Conservation (phyloP, 2,329 filamentous ascomycete species). For the Iodosphaeria phyllophila region DNA sequence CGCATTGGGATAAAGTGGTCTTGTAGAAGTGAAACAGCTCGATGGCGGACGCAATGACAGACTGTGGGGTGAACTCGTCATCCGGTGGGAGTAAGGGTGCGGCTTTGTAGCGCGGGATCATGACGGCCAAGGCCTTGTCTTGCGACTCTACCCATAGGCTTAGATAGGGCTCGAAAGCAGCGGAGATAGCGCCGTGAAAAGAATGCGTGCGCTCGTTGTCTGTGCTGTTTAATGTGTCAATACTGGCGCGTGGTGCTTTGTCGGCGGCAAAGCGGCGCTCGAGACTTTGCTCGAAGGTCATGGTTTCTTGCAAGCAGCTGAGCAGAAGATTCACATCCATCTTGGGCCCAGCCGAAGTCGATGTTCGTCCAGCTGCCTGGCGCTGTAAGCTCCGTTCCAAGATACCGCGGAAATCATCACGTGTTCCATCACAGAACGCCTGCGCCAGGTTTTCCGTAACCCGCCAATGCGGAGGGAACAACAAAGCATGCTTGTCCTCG, state of each 20-base stretch:
- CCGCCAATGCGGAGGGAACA: slow-evolving; percentile 78
- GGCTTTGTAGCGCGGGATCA: slow-evolving; percentile 73
- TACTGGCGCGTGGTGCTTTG: slow-evolving; percentile 57
- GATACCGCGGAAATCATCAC: slow-evolving; percentile 89
- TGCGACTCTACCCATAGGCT: slow-evolving; percentile 96
- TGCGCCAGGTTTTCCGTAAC: slow-evolving; percentile 82
- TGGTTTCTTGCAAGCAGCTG: slow-evolving; percentile 80
- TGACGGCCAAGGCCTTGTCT: slow-evolving; percentile 64
- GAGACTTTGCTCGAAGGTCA: slow-evolving; percentile 88
- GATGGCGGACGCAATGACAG: slow-evolving; percentile 83
- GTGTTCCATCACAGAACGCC: slow-evolving; percentile 85
- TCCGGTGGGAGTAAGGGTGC: slow-evolving; percentile 57
- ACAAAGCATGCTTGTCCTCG: slow-evolving; percentile 74
- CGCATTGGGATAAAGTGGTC: slow-evolving; percentile 79
- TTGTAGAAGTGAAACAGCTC: slow-evolving; percentile 97
- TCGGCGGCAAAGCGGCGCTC: slow-evolving; percentile 69
- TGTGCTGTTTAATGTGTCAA: slow-evolving; percentile 77
- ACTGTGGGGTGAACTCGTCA: slow-evolving; percentile 80
- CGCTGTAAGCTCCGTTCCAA: slow-evolving; percentile 73
- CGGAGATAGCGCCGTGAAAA: slow-evolving; percentile 83
- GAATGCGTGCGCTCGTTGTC: slow-evolving; percentile 55
- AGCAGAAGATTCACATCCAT: slow-evolving; percentile 81
- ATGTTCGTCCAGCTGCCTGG: too few species aligned
- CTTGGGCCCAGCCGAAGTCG: slow-evolving; percentile 55
- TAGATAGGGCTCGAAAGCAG: slow-evolving; percentile 92